phyloP scores from a whole-genome alignment of 2,329 filamentous ascomycete species.

The Claviceps sp. region DNA sequence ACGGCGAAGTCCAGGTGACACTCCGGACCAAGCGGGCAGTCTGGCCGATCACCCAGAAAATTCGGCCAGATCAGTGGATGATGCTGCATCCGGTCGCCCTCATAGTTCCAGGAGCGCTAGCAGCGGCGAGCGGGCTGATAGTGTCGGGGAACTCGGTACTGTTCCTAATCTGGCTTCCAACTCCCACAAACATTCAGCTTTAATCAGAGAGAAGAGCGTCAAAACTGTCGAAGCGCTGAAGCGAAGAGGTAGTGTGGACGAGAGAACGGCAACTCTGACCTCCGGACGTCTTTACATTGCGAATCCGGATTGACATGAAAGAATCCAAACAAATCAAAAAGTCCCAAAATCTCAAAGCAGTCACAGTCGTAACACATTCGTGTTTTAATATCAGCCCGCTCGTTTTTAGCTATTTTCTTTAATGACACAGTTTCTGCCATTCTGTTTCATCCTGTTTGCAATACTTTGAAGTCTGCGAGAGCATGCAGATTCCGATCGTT shows the following conservation, averaged over 20 bases:
- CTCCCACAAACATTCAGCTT: slow-evolving; percentile 40
- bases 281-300: slow-evolving; percentile 68
- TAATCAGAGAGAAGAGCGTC: slow-evolving; percentile 51
- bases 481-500: slow-evolving; percentile 7
- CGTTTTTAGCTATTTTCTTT: not conserved
- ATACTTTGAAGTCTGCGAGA: slow-evolving; percentile 9
- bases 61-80: slow-evolving; percentile 18
- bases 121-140: slow-evolving; percentile 48
- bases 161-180: slow-evolving; percentile 42
- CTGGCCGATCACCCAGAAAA: slow-evolving; percentile 29
- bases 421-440: not conserved
- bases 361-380: too few relatives aligned
- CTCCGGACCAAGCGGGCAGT: slow-evolving; percentile 41
- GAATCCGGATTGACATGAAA: slow-evolving; percentile 52
- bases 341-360: too few relatives aligned
- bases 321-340: not conserved
- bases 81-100: slow-evolving; percentile 32
- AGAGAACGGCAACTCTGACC: slow-evolving; percentile 64
- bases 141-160: slow-evolving; percentile 39
- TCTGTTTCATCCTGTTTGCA: slow-evolving; percentile 6
- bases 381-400: not conserved
- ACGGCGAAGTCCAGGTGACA: slow-evolving; percentile 35
- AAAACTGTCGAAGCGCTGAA: slow-evolving; percentile 59
- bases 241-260: slow-evolving; percentile 71
- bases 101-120: slow-evolving; percentile 41